Evolutionary conservation across 257 asterid genomes (phyloP), one percentile per base, ranked within the genome.

Genomic region (Nicotiana attenuata): DNA sequence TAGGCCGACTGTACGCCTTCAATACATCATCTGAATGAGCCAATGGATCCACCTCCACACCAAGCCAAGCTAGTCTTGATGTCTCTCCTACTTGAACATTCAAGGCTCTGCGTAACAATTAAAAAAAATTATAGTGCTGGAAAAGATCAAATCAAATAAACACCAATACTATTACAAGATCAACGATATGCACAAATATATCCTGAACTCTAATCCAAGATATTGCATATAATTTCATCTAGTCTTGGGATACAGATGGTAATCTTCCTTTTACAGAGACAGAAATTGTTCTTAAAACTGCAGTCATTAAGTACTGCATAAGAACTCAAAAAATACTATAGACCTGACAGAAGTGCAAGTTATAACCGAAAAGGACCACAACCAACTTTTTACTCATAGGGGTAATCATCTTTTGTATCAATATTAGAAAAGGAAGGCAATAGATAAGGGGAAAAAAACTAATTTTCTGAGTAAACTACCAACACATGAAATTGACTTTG

Each of bases 51-150:
- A 86, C 98, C 88, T 96, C 98, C 29, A 93, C 91, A 11, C 98
- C 99, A 2, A 96, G 93, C 99, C 99, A 96, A 47, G 97, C 93
- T 83, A 91, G 81, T 87, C 97, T 89, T 38, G 99, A 92, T 50
- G 92, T 88, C 89, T 96, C 99, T 85, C 99, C 98, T 78, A 96
- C 59, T 76, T 94, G 98, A 69, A 90, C 92, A 77, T 96, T 96
- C 83, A 94, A 81, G 5, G 85, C 90, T 92, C 99, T 96, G 87
- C 88, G 80, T 15, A 41, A 20, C 45, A 83, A 87, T 84, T 29
- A 29, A 41, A 9, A 9, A 76, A 64, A 69, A 76, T 47, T 75
- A 24, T 53, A 7, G 33, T 45, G 50, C 24, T 73, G 61, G 61
- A 22, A 24, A 73, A 45, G 60, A 71, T 7, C 60, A 45, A 73